A percentile compares a stretch with the other conserved stretches of the same genome.
Conservation (phyloP, 805 yeast species). For the Candida tibetensis region DNA sequence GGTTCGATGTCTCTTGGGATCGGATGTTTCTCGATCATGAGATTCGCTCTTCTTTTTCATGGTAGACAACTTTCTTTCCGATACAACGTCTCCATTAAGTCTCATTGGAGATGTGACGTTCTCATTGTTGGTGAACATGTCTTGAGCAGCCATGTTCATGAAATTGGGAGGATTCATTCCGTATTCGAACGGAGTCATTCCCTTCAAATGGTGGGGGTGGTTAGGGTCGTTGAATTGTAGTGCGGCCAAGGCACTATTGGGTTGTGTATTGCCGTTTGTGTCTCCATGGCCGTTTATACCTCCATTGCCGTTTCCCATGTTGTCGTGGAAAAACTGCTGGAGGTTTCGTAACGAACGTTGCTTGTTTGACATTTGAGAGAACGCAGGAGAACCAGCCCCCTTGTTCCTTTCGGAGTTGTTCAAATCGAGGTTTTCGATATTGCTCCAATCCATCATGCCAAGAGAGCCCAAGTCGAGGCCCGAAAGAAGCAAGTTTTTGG, state of each 20-base stretch:
- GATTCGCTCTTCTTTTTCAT: not conserved
- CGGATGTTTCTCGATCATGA: not conserved
- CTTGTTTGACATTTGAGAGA: conserved; percentile 5
- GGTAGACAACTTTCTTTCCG: not conserved
- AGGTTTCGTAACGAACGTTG: conserved; percentile 12
- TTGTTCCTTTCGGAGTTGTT: conserved; percentile 12
- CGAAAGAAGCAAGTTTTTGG: conserved; percentile 24
- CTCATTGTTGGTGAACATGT: conserved; percentile 4
- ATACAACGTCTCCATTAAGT: not conserved
- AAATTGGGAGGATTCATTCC: conserved; percentile 23
- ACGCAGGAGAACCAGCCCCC: conserved; percentile 6
- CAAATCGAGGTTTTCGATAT: conserved; percentile 28
- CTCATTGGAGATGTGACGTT: not conserved
- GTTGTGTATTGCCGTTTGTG: not conserved
- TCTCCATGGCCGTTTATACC: not conserved
- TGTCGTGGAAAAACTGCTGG: conserved; percentile 12
- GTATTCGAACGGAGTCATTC: conserved; percentile 38
- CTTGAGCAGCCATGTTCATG: conserved; percentile 7
- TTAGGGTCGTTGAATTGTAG: conserved; percentile 34
- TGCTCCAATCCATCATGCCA: conserved; percentile 28
- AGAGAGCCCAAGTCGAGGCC: conserved; percentile 38
- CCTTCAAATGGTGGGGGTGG: conserved; percentile 40
- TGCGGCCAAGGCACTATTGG: conserved; percentile 6
- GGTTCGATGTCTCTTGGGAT: not conserved
- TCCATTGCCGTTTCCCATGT: conserved; percentile 1